Evolutionary conservation across 192 early-diverging fungal genomes (phyloP).

Genomic region (Glomus cerebriforme): DNA sequence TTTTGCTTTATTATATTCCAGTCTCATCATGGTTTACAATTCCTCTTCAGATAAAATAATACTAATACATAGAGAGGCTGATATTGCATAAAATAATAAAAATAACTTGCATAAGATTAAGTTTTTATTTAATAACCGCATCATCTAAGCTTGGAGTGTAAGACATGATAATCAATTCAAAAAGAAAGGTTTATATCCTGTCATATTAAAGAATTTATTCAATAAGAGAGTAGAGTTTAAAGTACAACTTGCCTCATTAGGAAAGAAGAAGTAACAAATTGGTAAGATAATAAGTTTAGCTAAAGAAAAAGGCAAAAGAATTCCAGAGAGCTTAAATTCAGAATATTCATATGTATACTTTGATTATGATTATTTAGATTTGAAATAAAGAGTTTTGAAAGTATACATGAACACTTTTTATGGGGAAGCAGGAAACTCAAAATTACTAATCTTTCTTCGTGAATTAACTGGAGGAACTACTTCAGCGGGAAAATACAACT

Average conservation of each 20-base stretch:
- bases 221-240: conserved; percentile 9
- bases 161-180: too few species aligned
- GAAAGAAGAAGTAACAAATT: not conserved
- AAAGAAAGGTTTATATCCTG: conserved; percentile 3
- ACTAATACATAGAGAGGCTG: not conserved
- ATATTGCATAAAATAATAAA: conserved; percentile 8
- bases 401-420: too few species aligned
- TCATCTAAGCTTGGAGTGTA: not conserved
- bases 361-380: conserved; percentile 13
- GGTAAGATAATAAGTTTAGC: not conserved
- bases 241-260: too few species aligned
- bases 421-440: too few species aligned
- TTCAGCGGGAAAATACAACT: too few species aligned
- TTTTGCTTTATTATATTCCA: too few species aligned
- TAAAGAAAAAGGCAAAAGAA: conserved; percentile 15
- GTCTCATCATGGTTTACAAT: conserved; percentile 6
- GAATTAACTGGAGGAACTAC: conserved; percentile 5
- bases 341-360: not conserved
- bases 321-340: conserved; percentile 10
- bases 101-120: conserved; percentile 22
- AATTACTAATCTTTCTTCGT: conserved; percentile 16
- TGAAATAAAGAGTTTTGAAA: not conserved
- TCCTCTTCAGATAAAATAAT: conserved; percentile 12
- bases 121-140: conserved; percentile 4
- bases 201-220: conserved; percentile 10